Percentiles rank a stretch among this genome's conserved stretches.
These are phyloP conservation scores for Neopestalotiopsis rosae DNA, from an alignment of 2,329 filamentous ascomycete genomes.

Conservation along the genomic window DNA sequence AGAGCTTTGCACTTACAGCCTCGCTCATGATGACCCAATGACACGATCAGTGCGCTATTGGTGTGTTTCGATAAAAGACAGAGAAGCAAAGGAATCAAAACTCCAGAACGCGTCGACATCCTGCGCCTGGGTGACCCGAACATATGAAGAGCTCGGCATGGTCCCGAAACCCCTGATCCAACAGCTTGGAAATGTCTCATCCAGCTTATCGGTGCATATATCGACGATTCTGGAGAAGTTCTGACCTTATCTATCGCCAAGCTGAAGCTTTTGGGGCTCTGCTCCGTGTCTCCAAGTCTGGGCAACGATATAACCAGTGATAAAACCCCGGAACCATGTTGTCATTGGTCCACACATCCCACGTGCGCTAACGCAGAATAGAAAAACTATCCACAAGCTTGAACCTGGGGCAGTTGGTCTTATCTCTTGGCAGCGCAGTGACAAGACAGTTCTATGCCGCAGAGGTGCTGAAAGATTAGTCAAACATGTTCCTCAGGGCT, in stretches of 20 bases:
- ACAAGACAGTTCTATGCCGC: not conserved
- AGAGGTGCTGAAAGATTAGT: no score
- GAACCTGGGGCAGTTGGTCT: not conserved
- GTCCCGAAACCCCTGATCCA: not conserved
- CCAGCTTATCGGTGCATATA: constrained; percentile 3
- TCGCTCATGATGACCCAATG: constrained; percentile 9
- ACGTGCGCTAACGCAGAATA: constrained; percentile 3
- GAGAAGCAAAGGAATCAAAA: not conserved
- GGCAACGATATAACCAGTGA: not conserved
- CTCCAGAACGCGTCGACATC: not conserved
- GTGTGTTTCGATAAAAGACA: not conserved
- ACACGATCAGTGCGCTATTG: not conserved
- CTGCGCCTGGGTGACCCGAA: not conserved
- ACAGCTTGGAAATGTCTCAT: constrained; percentile 9
- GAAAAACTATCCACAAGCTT: constrained; percentile 15
- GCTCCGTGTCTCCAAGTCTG: not conserved
- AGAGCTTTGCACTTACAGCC: constrained; percentile 8
- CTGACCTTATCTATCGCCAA: not conserved
- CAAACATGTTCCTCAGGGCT: no score
- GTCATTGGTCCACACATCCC: not conserved
- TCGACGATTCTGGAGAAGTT: not conserved
- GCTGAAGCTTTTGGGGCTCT: not conserved
- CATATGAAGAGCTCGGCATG: constrained; percentile 4
- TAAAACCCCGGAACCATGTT: not conserved
- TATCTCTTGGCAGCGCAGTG: constrained; percentile 13